A percentile compares a stretch with the other conserved stretches of the same genome.
phyloP scores from a whole-genome alignment of 2,329 filamentous ascomycete species.

The Fusarium cicatricum region DNA sequence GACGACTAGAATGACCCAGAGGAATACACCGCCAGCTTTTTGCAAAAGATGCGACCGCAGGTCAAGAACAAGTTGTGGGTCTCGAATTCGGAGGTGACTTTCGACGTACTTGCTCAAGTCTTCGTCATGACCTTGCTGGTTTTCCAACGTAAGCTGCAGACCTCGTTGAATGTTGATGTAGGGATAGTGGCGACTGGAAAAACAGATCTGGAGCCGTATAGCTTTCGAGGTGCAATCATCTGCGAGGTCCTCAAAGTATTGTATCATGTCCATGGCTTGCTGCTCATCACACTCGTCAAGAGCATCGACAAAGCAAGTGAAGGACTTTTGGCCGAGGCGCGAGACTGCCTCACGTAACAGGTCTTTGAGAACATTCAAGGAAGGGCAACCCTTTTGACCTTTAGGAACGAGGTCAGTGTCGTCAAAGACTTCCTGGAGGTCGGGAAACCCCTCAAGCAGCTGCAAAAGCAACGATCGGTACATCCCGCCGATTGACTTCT shows the following conservation, averaged over 20 bases:
- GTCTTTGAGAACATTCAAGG: neutral
- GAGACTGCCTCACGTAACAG: neutral
- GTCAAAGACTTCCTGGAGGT: conserved; percentile 48
- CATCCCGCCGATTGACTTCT: conserved; percentile 57
- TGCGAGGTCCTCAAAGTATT: conserved; percentile 50
- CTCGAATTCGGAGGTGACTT: conserved; percentile 5
- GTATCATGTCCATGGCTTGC: conserved; percentile 52
- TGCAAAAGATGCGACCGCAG: conserved; percentile 39
- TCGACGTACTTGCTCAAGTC: conserved; percentile 41
- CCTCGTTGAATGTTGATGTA: conserved; percentile 47
- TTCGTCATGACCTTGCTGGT: conserved; percentile 29
- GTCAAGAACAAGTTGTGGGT: rapidly evolving
- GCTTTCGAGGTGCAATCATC: conserved; percentile 29
- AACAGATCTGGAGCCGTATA: conserved; percentile 47
- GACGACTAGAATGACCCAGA: conserved; percentile 53
- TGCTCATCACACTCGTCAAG: conserved; percentile 58
- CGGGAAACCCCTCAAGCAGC: conserved; percentile 47
- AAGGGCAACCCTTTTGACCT: rapidly evolving
- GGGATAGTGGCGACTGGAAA: conserved; percentile 60
- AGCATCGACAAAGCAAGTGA: conserved; percentile 50
- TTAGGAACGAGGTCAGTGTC: rapidly evolving
- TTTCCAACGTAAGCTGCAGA: conserved; percentile 39
- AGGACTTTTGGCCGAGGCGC: rapidly evolving
- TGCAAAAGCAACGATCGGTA: conserved; percentile 60
- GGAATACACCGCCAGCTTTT: conserved; percentile 54